Base-by-base conservation (phyloP, 148 eudicot species). In the Silene latifolia region DNA sequence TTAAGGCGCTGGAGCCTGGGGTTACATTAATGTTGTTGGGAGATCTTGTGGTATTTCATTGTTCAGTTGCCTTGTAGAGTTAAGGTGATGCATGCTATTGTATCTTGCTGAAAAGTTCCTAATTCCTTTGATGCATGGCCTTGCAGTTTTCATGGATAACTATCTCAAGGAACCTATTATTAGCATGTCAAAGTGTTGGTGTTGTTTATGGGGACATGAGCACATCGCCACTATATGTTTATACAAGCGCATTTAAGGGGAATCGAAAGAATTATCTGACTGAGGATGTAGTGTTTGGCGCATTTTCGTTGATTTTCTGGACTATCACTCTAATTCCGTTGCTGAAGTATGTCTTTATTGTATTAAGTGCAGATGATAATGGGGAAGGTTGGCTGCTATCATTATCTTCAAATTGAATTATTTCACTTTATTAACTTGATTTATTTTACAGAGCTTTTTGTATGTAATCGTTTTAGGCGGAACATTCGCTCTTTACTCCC, bases 161-260 rank as follows among this genome's bases (percentile, higher is more conserved):
- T 64, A 69, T 89, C 35, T 80, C 92, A 19, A 83, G 83, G 80
- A 84, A 85, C 85, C 78, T 95, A 53, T 24, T 92, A n/a, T 87
- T 95, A 65, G 97, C 99, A 27, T 95, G 92, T 80, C 97, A 95
- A 82, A 92, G 97, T 83, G 74, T 95, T 76, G 97, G 99, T 68
- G 93, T 95, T 76, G 96, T 95, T 6, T 95, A 87, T 69, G 97
- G 99, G 72, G 99, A 92, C 85, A 82, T 90, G 86, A 90, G 96
- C 80, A 92, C 97, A 64, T 95, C 99, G 27, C 99, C 99, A 44
- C 96, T 95, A 46, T 92, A 95, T 75, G 99, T 92, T 24, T 95
- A 81, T 77, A 86, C 79, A 63, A 90, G 97, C 85, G 82, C 83
- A 79, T 92, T 95, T 63, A 61, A 71, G 12, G 92, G 92, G 78